phyloP scores from a whole-genome alignment of 2,329 filamentous ascomycete genomes.

The Macrophomina phaseolina region DNA sequence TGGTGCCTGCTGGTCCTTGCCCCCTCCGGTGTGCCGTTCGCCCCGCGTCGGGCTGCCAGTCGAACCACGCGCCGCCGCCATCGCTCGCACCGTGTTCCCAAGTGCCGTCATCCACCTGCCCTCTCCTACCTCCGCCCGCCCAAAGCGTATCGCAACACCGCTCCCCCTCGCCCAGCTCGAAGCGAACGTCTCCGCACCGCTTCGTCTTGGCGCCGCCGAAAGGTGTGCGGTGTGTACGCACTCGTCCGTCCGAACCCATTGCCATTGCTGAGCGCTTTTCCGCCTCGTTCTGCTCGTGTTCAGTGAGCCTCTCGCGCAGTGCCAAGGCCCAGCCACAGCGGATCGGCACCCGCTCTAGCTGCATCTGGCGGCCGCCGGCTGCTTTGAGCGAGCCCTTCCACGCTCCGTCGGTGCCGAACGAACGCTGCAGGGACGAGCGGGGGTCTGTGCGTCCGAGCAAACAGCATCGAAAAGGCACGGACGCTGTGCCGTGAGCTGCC shows the following conservation, averaged over 20 bases:
- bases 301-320: constrained; percentile 6
- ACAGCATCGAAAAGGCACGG: background rate
- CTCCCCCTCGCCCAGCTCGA: background rate
- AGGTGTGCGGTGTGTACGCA: constrained; percentile 4
- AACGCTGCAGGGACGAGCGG: background rate
- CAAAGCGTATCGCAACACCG: constrained; percentile 14
- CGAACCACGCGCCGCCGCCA: constrained; percentile 1
- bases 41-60: constrained; percentile 10
- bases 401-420: background rate
- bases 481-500: background rate
- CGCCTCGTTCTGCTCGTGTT: constrained; percentile 6
- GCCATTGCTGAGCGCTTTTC: background rate
- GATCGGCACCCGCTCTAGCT: constrained; percentile 6
- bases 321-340: constrained; percentile 19
- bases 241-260: background rate
- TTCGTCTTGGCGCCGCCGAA: background rate
- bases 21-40: constrained; percentile 5
- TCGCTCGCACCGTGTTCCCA: background rate
- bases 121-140: constrained; percentile 4
- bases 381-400: background rate
- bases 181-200: background rate
- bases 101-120: constrained; percentile 2
- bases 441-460: constrained; percentile 10
- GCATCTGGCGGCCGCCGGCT: background rate
- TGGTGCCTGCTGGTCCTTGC: constrained; percentile 14